Percentiles rank a stretch among this genome's conserved stretches.
Evolutionary conservation across 1,284 basidiomycete species (phyloP).

Genomic region (Hypsizygus ulmarius): DNA sequence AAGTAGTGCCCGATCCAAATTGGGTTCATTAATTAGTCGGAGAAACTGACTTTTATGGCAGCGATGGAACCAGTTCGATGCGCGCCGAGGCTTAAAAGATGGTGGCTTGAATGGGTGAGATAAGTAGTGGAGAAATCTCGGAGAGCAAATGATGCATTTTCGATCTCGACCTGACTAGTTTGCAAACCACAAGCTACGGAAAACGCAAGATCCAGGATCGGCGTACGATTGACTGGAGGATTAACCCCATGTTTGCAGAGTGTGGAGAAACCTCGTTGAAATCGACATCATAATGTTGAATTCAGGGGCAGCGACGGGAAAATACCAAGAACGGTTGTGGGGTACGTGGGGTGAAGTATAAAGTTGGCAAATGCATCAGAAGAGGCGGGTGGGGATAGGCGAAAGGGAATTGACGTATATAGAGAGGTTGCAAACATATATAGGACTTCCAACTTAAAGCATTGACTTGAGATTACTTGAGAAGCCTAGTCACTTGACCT

Average conservation of each 20-base stretch:
- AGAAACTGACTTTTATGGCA: conserved; percentile 2
- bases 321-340: not conserved
- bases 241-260: conserved; percentile 16
- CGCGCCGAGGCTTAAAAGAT: conserved; percentile 2
- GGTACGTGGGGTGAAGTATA: too few relatives aligned
- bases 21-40: not conserved
- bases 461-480: too few relatives aligned
- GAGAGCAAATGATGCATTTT: conserved; percentile 23
- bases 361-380: too few relatives aligned
- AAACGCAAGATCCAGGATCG: conserved; percentile 11
- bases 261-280: conserved; percentile 34
- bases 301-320: conserved; percentile 1
- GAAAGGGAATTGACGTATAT: too few relatives aligned
- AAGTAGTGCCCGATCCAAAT: not conserved
- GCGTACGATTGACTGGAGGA: conserved; percentile 8
- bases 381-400: too few relatives aligned
- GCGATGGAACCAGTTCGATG: not conserved
- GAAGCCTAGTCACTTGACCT: too few relatives aligned
- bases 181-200: too few relatives aligned
- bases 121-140: conserved; percentile 19
- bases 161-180: conserved; percentile 2
- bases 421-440: too few relatives aligned
- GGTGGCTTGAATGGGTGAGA: not conserved
- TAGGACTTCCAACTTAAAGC: too few relatives aligned
- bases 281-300: conserved; percentile 11